These are phyloP conservation scores for Bretschneidera sinensis DNA, from an alignment of 345 rosid genomes.

Conservation along the genomic window DNA sequence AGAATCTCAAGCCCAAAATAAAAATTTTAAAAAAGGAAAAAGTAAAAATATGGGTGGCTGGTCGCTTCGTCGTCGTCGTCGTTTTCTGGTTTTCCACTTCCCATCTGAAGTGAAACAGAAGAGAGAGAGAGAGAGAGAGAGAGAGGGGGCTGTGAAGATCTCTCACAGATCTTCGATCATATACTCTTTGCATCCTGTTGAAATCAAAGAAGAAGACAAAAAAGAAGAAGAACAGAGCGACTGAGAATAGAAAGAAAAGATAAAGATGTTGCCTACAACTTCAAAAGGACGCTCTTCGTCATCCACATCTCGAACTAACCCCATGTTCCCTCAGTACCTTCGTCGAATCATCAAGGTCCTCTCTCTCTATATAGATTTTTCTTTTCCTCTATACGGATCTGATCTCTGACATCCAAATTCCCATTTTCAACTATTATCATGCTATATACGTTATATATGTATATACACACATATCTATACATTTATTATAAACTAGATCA, in stretches of 20 bases:
- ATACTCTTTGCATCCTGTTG: constrained; percentile 17
- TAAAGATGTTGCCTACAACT: constrained; percentile 74
- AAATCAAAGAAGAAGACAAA: constrained; percentile 14
- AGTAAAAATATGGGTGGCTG: neutral
- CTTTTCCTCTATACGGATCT: constrained; percentile 17
- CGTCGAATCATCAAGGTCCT: constrained; percentile 95
- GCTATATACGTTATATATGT: too few species aligned
- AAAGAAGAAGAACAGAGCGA: constrained; percentile 14
- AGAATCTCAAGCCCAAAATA: neutral
- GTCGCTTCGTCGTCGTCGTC: constrained; percentile 24
- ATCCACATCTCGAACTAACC: constrained; percentile 60
- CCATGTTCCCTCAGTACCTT: constrained; percentile 75
- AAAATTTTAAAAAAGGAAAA: neutral
- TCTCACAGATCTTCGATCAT: constrained; percentile 42
- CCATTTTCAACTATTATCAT: neutral
- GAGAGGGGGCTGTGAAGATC: constrained; percentile 7
- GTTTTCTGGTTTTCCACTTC: constrained; percentile 18
- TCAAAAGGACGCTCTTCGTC: constrained; percentile 76
- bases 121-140: too few species aligned
- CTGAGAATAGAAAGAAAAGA: constrained; percentile 3
- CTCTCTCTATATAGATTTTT: constrained; percentile 9
- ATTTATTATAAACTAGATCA: neutral
- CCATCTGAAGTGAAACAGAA: constrained; percentile 9
- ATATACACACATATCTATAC: neutral
- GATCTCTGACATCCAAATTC: constrained; percentile 13